A percentile compares a stretch with the other conserved stretches of the same genome.
phyloP scores from a whole-genome alignment of 768 basidiomycete species.

The Mycena amicta region DNA sequence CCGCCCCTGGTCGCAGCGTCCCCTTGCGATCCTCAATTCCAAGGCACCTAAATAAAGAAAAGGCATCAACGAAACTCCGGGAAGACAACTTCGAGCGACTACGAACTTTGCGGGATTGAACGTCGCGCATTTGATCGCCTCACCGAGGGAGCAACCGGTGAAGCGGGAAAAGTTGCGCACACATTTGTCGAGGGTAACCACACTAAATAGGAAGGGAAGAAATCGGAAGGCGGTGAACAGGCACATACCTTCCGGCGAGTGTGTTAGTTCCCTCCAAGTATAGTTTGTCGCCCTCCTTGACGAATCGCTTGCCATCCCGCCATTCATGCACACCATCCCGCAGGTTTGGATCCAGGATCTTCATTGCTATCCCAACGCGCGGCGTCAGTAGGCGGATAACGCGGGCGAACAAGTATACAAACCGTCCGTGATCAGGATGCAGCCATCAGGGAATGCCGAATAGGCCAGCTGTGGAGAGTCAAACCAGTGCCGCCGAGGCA shows the following conservation, averaged over 20 bases:
- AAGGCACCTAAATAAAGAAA: constrained; percentile 73
- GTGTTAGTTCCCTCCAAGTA: constrained; percentile 86
- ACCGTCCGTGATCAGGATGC: constrained; percentile 91
- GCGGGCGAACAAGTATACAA: not conserved
- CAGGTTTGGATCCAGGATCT: constrained; percentile 82
- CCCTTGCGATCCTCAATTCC: constrained; percentile 82
- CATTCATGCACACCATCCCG: constrained; percentile 85
- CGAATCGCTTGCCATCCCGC: constrained; percentile 80
- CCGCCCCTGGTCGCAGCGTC: constrained; percentile 76
- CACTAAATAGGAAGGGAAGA: constrained; percentile 41
- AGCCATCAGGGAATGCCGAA: constrained; percentile 79
- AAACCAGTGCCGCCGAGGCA: constrained; percentile 7
- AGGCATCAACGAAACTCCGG: not conserved
- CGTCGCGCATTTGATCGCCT: constrained; percentile 86
- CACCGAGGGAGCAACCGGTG: constrained; percentile 79
- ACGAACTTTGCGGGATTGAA: constrained; percentile 79
- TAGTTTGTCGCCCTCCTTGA: constrained; percentile 80
- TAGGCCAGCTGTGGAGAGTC: constrained; percentile 66
- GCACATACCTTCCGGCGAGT: constrained; percentile 86
- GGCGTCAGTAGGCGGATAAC: not conserved
- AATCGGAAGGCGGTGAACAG: constrained; percentile 19
- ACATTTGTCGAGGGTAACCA: constrained; percentile 82
- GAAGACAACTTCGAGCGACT: not conserved
- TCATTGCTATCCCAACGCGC: constrained; percentile 61
- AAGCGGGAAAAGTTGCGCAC: constrained; percentile 84